Evolutionary conservation across 305 asterid genomes (phyloP).

Genomic region (Striga hermonthica): DNA sequence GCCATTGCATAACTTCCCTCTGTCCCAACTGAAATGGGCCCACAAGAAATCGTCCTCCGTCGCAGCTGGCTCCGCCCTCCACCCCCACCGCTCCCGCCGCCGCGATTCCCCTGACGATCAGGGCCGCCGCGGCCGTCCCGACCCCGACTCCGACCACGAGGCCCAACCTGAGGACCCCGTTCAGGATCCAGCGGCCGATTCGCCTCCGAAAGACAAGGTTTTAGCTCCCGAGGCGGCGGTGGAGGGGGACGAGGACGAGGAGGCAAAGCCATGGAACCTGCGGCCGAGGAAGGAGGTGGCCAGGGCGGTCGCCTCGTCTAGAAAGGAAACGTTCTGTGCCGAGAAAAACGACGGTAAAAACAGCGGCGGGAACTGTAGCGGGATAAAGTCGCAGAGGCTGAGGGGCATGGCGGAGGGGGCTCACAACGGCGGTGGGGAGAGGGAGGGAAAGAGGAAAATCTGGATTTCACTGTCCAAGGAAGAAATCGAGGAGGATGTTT

Average conservation of each 20-base stretch:
- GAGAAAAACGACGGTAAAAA: constrained; percentile 33
- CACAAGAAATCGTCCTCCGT: constrained; percentile 44
- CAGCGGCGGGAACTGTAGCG: constrained; percentile 24
- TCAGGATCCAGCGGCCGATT: constrained; percentile 20
- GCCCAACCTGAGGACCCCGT: constrained; percentile 25
- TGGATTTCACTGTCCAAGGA: constrained; percentile 80
- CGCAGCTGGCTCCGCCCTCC: constrained; percentile 41
- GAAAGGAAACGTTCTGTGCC: constrained; percentile 28
- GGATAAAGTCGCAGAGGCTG: constrained; percentile 45
- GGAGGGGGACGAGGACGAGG: constrained; percentile 44
- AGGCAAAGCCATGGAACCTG: constrained; percentile 63
- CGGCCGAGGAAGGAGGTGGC: constrained; percentile 56
- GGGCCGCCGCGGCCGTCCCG: constrained; percentile 30
- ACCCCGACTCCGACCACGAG: constrained; percentile 34
- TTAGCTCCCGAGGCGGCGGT: constrained; percentile 5
- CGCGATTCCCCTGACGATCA: constrained; percentile 45
- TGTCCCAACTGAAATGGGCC: constrained; percentile 72
- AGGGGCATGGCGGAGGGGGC: constrained; percentile 40
- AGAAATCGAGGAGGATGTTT: constrained; percentile 89
- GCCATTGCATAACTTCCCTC: constrained; percentile 75
- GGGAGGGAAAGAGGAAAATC: constrained; percentile 54
- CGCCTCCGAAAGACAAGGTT: constrained; percentile 15
- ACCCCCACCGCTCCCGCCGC: constrained; percentile 54
- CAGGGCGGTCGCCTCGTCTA: constrained; percentile 28
- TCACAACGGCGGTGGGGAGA: constrained; percentile 41